Percentiles rank a stretch among this genome's conserved stretches.
Evolutionary conservation across 331 rosid species (phyloP).

Genomic region (Saraca asoca): DNA sequence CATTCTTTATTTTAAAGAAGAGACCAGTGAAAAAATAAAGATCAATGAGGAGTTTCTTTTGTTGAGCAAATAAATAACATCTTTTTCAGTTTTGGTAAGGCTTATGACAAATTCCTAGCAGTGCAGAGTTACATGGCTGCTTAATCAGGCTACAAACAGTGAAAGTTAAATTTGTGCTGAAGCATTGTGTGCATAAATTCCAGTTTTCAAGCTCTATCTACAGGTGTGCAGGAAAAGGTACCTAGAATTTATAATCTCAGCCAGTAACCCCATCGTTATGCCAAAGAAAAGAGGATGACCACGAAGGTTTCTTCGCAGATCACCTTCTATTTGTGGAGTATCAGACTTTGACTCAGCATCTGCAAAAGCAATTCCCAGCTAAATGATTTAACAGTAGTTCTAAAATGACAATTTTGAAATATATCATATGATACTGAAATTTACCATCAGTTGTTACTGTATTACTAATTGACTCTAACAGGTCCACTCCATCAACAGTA

Average conservation of each 20-base stretch:
- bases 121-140: no score
- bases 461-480: slow-evolving; percentile 55
- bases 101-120: no score
- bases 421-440: slow-evolving; percentile 34
- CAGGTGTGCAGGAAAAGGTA: slow-evolving; percentile 43
- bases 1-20: no score
- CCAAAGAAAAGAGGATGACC: slow-evolving; percentile 94
- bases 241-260: slow-evolving; percentile 97
- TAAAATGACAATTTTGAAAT: slow-evolving; percentile 18
- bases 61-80: no score
- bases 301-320: slow-evolving; percentile 53
- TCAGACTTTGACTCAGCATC: slow-evolving; percentile 47
- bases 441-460: slow-evolving; percentile 54
- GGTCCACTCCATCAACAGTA: slow-evolving; percentile 75
- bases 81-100: not conserved
- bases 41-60: not conserved
- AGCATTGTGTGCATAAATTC: not conserved
- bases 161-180: not conserved
- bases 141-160: not conserved
- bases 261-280: slow-evolving; percentile 89
- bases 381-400: slow-evolving; percentile 28
- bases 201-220: slow-evolving; percentile 27
- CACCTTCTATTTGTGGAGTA: slow-evolving; percentile 39
- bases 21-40: not conserved
- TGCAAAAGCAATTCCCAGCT: slow-evolving; percentile 41